These are phyloP conservation scores for Penicillium sp. DNA, from an alignment of 2,329 filamentous ascomycete genomes.

Conservation along the genomic window DNA sequence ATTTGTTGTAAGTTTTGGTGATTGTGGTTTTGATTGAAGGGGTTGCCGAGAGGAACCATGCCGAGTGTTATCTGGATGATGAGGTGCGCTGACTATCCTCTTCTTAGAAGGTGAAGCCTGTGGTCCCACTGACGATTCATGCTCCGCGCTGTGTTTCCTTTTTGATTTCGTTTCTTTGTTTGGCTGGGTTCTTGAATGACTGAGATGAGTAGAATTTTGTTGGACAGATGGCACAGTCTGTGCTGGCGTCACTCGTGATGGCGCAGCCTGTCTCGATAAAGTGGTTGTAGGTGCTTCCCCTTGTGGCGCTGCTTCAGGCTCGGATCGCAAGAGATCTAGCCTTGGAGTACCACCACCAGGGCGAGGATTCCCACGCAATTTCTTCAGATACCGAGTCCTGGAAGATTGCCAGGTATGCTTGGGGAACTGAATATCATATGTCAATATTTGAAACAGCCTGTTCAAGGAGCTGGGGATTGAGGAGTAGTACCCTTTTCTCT, in stretches of 20 bases:
- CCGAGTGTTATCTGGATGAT: constrained; percentile 1
- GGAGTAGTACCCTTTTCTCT: constrained; percentile 39
- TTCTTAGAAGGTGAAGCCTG: constrained; percentile 13
- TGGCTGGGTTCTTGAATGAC: background rate
- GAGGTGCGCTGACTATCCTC: constrained; percentile 5
- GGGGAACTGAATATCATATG: constrained; percentile 38
- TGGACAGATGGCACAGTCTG: background rate
- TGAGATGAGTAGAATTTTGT: background rate
- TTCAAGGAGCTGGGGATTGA: background rate
- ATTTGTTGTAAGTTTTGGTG: background rate
- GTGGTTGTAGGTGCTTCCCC: background rate
- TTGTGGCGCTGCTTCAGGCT: background rate
- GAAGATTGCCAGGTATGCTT: constrained; percentile 55
- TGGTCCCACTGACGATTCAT: background rate
- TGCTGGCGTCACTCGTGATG: background rate
- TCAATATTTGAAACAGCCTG: constrained; percentile 8
- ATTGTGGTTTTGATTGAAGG: background rate
- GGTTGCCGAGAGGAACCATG: background rate
- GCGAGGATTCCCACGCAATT: constrained; percentile 39
- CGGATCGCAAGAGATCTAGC: constrained; percentile 10
- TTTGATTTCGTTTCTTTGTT: constrained; percentile 17
- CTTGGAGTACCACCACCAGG: constrained; percentile 33
- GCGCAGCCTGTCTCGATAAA: background rate
- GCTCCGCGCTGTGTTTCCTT: constrained; percentile 25
- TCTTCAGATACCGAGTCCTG: constrained; percentile 52